Evolutionary conservation across 2,329 filamentous ascomycete species (phyloP).

Genomic region (Aspergillus candidus): DNA sequence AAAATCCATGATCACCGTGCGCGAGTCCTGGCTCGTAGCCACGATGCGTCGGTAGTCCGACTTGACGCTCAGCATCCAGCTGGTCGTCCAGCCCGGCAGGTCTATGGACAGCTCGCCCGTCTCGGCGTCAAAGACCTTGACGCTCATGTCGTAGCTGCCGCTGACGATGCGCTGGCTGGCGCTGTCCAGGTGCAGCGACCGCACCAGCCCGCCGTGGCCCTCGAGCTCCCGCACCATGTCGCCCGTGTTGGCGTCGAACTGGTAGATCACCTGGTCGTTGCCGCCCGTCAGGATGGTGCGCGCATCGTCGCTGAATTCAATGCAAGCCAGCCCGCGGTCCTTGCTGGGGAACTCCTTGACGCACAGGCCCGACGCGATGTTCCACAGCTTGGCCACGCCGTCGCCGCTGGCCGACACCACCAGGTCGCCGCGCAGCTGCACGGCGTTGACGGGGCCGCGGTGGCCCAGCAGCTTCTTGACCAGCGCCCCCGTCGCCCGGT

Average conservation of each 20-base stretch:
- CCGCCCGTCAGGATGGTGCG: constrained; percentile 87
- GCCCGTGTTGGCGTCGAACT: constrained; percentile 90
- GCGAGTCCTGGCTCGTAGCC: constrained; percentile 87
- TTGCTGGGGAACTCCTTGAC: constrained; percentile 87
- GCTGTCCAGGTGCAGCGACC: constrained; percentile 84
- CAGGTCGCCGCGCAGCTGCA: constrained; percentile 87
- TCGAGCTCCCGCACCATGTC: constrained; percentile 72
- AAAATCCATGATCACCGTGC: constrained; percentile 92
- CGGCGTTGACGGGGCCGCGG: constrained; percentile 87
- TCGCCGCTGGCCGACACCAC: constrained; percentile 93
- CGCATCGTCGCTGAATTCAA: constrained; percentile 94
- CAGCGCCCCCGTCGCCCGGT: constrained; percentile 68
- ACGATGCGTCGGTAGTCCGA: constrained; percentile 92
- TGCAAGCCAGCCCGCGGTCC: constrained; percentile 88
- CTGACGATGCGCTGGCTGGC: constrained; percentile 80
- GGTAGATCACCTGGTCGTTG: constrained; percentile 91
- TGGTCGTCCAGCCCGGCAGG: constrained; percentile 91
- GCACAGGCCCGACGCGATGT: constrained; percentile 78
- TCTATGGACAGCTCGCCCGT: constrained; percentile 71
- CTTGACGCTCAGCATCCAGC: constrained; percentile 95
- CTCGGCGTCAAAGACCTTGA: constrained; percentile 88
- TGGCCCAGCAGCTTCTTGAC: constrained; percentile 79
- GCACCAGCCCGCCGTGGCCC: constrained; percentile 79
- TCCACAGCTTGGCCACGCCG: constrained; percentile 91
- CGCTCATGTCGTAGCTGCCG: constrained; percentile 89